Conservation (phyloP, 495 filamentous ascomycete genomes). For the Podospora pseudocomata region DNA sequence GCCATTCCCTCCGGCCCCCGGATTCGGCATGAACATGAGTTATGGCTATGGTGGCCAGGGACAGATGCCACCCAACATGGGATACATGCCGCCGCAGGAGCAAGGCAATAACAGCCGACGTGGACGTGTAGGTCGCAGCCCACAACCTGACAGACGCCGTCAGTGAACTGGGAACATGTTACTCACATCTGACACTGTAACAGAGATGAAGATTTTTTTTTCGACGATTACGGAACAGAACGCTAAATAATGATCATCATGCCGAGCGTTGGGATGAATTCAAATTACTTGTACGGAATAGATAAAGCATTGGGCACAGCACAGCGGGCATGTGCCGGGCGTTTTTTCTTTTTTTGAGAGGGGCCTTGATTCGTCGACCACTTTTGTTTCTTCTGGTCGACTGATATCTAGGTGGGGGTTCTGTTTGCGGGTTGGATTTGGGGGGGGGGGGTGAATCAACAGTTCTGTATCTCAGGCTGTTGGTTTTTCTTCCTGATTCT, state of each 20-base stretch:
- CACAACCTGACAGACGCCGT: slow-evolving; percentile 27
- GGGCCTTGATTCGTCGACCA: not conserved
- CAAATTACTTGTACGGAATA: not conserved
- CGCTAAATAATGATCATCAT: slow-evolving; percentile 2
- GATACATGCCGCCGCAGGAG: slow-evolving; percentile 43
- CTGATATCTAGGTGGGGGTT: not conserved
- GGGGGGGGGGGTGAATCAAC: not conserved
- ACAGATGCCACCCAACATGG: slow-evolving; percentile 37
- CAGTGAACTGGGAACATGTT: not conserved
- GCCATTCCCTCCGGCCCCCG: slow-evolving; percentile 42
- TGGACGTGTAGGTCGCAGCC: slow-evolving; percentile 50
- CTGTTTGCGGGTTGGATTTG: not conserved
- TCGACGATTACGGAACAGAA: not conserved
- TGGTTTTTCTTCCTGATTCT: not conserved
- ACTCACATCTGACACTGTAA: not conserved
- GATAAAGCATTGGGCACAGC: not conserved
- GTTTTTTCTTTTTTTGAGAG: not conserved
- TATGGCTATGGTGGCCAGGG: slow-evolving; percentile 43
- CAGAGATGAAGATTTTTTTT: not conserved
- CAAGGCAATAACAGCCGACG: slow-evolving; percentile 39
- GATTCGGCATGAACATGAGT: slow-evolving; percentile 49
- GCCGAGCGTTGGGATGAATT: not conserved
- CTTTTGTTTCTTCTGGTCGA: not conserved
- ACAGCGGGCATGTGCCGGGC: not conserved
- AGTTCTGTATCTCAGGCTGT: not conserved